Conservation (phyloP, 1,139 yeast species). For the Pichia sp. region DNA sequence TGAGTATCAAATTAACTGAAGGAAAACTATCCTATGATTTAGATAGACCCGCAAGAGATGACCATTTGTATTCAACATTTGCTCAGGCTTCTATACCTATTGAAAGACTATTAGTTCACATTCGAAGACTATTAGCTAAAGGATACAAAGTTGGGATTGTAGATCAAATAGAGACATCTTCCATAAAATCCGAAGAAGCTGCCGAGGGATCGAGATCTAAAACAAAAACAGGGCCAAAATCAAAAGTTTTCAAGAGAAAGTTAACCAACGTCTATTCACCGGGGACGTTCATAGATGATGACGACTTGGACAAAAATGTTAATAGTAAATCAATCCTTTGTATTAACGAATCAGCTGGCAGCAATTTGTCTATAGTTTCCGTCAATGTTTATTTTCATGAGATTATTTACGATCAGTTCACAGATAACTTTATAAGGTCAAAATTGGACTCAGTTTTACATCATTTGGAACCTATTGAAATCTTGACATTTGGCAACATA, state of each 20-base stretch:
- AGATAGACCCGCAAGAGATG: conserved; percentile 32
- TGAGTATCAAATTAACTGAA: conserved; percentile 65
- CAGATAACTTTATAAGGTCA: conserved; percentile 42
- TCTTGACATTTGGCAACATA: conserved; percentile 35
- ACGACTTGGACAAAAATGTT: conserved; percentile 21
- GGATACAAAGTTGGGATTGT: conserved; percentile 82
- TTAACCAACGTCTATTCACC: conserved; percentile 69
- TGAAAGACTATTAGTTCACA: conserved; percentile 60
- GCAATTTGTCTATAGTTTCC: conserved; percentile 44
- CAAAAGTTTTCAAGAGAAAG: conserved; percentile 58
- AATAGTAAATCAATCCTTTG: conserved; percentile 21
- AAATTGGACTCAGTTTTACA: conserved; percentile 67
- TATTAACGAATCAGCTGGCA: conserved; percentile 26
- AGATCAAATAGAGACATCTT: conserved; percentile 57
- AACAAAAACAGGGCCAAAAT: too few relatives aligned
- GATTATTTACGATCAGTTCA: conserved; percentile 59
- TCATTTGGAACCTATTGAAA: conserved; percentile 71
- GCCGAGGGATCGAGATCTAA: conserved; percentile 32
- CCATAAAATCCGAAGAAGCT: conserved; percentile 38
- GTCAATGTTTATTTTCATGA: conserved; percentile 77
- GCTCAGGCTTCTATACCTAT: conserved; percentile 87
- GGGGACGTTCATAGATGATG: conserved; percentile 76
- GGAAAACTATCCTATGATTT: conserved; percentile 49
- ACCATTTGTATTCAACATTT: conserved; percentile 44
- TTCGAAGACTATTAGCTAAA: conserved; percentile 53